Conservation (phyloP, 768 basidiomycete genomes). For the Kwoniella europaea region DNA sequence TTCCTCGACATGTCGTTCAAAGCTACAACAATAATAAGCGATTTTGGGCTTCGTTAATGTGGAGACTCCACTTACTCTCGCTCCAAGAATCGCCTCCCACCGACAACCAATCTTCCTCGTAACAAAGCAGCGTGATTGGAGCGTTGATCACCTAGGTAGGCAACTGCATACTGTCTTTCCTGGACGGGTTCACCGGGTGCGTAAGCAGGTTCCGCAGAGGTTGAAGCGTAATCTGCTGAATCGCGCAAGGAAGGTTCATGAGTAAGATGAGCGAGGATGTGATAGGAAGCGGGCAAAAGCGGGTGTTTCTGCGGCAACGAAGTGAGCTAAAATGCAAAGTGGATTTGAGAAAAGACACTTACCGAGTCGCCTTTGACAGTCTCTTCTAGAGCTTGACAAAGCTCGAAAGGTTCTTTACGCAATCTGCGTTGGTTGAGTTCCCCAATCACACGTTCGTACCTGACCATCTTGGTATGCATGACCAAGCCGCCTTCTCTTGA, state of each 20-base stretch:
- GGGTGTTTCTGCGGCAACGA: conserved; percentile 47
- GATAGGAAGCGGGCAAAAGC: conserved; percentile 56
- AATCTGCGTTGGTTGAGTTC: conserved; percentile 44
- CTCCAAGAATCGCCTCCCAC: conserved; percentile 80
- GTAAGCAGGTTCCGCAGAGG: conserved; percentile 8
- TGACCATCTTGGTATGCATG: conserved; percentile 70
- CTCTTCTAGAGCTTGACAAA: conserved; percentile 46
- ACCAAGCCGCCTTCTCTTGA: conserved; percentile 46
- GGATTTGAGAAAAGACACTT: not conserved
- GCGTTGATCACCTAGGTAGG: conserved; percentile 70
- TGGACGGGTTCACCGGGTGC: conserved; percentile 65
- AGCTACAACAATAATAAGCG: conserved; percentile 37
- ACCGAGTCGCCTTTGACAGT: conserved; percentile 50
- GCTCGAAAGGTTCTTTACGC: conserved; percentile 46
- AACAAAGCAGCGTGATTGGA: conserved; percentile 70
- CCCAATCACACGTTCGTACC: conserved; percentile 82
- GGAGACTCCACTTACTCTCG: conserved; percentile 65
- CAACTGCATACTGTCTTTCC: conserved; percentile 80
- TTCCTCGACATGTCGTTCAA: conserved; percentile 67
- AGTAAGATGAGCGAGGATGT: conserved; percentile 56
- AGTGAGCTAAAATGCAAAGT: not conserved
- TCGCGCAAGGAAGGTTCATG: conserved; percentile 56
- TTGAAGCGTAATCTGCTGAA: conserved; percentile 30
- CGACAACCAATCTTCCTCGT: conserved; percentile 74
- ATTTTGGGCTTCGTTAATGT: no score